Evolutionary conservation across 306 rosid species (phyloP).

Genomic region (Cucumis cinereus): DNA sequence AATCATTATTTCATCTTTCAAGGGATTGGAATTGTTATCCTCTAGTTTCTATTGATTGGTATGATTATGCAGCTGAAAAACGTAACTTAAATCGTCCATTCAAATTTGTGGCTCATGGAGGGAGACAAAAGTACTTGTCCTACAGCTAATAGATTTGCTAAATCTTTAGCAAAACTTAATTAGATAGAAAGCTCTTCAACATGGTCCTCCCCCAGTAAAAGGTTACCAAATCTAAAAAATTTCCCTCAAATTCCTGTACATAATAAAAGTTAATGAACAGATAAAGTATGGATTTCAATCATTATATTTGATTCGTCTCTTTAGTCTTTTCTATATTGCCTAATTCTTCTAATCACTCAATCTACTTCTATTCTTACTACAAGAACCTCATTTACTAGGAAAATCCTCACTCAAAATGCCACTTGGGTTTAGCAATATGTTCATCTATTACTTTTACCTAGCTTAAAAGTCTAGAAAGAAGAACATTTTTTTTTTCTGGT

Average conservation of each 20-base stretch:
- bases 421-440: not conserved
- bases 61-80: slow-evolving; percentile 8
- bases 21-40: not conserved
- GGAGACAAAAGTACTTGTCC: not conserved
- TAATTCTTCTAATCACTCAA: not conserved
- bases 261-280: not conserved
- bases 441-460: not conserved
- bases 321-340: not conserved
- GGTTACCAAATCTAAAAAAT: not conserved
- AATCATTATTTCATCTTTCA: slow-evolving; percentile 5
- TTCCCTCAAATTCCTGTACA: not conserved
- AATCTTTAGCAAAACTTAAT: not conserved
- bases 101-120: slow-evolving; percentile 1
- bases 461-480: not conserved
- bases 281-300: not conserved
- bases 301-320: not conserved
- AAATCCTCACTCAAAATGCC: not conserved
- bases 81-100: not conserved
- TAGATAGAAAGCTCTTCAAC: not conserved
- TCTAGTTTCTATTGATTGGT: not conserved
- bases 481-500: not conserved
- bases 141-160: not conserved
- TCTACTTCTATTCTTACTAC: not conserved
- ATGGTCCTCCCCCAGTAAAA: not conserved
- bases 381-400: not conserved